phyloP scores from a whole-genome alignment of 768 basidiomycete genomes.

The Chalciporus pseudorubinellus region DNA sequence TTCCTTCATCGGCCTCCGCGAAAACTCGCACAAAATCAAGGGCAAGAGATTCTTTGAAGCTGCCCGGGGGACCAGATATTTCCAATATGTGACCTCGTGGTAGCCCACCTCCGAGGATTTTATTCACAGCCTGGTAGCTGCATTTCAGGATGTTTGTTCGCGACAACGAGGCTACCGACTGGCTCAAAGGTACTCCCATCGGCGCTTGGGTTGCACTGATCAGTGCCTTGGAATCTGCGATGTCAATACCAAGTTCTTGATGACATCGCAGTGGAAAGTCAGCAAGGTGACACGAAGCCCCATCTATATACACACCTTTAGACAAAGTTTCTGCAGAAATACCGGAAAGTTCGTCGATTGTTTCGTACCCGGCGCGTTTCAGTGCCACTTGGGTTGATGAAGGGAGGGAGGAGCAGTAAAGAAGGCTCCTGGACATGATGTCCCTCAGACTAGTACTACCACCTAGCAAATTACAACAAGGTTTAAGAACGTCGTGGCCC shows the following conservation, averaged over 20 bases:
- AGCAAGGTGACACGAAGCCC: background rate
- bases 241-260: slow-evolving; percentile 51
- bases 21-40: slow-evolving; percentile 49
- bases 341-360: slow-evolving; percentile 47
- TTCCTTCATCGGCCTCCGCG: slow-evolving; percentile 45
- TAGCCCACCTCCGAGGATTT: slow-evolving; percentile 62
- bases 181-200: slow-evolving; percentile 41
- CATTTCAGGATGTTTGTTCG: slow-evolving; percentile 16
- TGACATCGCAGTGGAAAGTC: background rate
- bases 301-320: slow-evolving; percentile 41
- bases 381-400: slow-evolving; percentile 45
- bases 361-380: slow-evolving; percentile 55
- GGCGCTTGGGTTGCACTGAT: slow-evolving; percentile 41
- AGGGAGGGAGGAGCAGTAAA: slow-evolving; percentile 46
- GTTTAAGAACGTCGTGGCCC: background rate
- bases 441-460: no score
- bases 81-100: slow-evolving; percentile 62
- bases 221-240: slow-evolving; percentile 45
- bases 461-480: background rate
- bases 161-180: slow-evolving; percentile 52
- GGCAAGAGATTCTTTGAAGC: slow-evolving; percentile 58
- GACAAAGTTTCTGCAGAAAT: slow-evolving; percentile 47
- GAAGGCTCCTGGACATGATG: slow-evolving; percentile 42
- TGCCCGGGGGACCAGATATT: slow-evolving; percentile 74
- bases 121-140: slow-evolving; percentile 50